These are phyloP conservation scores for Mycena capillaripes DNA, from an alignment of 768 basidiomycete species.

Conservation along the genomic window DNA sequence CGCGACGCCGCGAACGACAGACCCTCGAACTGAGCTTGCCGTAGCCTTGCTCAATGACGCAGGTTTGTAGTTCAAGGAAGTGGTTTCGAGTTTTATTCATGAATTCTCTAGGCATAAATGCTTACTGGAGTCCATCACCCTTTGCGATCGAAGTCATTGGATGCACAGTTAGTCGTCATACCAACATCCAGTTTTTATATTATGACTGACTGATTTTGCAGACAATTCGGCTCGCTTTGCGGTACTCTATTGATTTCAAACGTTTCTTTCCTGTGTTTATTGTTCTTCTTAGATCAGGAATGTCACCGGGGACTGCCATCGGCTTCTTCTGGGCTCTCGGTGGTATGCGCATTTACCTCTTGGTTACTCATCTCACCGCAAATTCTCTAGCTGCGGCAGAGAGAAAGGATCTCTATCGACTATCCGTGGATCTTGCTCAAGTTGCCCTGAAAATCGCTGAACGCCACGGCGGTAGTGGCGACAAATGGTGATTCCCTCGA, in stretches of 20 bases:
- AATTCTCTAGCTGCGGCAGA: conserved; percentile 66
- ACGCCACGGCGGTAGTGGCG: conserved; percentile 70
- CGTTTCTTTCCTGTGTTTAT: not conserved
- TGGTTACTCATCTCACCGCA: not conserved
- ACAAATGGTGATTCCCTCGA: conserved; percentile 70
- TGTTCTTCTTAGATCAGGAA: conserved; percentile 63
- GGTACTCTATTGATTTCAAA: conserved; percentile 54
- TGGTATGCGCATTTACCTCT: conserved; percentile 51
- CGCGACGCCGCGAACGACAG: conserved; percentile 71
- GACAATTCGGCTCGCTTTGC: conserved; percentile 75
- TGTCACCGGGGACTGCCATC: conserved; percentile 76
- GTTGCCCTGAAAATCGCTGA: conserved; percentile 79
- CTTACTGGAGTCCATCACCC: conserved; percentile 75
- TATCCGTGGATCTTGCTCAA: conserved; percentile 77
- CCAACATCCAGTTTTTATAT: not conserved
- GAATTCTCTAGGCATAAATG: conserved; percentile 65
- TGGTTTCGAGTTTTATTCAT: not conserved
- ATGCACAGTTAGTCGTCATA: conserved; percentile 63
- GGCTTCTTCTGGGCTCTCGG: conserved; percentile 83
- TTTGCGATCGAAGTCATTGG: conserved; percentile 76
- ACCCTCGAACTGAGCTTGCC: conserved; percentile 71
- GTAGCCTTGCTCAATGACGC: conserved; percentile 79
- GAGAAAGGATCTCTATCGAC: conserved; percentile 72
- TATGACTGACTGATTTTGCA: conserved; percentile 45
- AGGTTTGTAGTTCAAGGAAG: conserved; percentile 50